Percentiles rank a stretch among this genome's conserved stretches.
phyloP scores from a whole-genome alignment of 1,284 basidiomycete species.

The Rhodotorula sp. region DNA sequence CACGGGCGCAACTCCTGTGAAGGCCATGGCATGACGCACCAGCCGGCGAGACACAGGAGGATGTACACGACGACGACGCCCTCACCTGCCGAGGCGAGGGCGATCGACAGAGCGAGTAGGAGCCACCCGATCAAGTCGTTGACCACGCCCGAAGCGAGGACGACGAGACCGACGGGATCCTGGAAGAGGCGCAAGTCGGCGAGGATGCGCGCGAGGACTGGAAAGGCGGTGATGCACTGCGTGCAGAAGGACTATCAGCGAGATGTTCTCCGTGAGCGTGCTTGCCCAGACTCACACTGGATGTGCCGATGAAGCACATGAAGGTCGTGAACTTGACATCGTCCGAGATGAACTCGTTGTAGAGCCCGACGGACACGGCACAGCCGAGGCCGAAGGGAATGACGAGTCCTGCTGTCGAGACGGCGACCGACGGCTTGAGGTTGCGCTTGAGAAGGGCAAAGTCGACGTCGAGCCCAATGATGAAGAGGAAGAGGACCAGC shows the following conservation, averaged over 20 bases:
- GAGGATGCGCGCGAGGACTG: constrained; percentile 85
- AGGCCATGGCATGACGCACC: constrained; percentile 44
- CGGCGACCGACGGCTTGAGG: constrained; percentile 49
- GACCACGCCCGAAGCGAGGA: constrained; percentile 88
- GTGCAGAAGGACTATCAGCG: no score
- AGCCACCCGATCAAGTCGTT: constrained; percentile 64
- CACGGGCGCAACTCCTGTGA: no score
- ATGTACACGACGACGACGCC: constrained; percentile 72
- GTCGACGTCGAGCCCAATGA: constrained; percentile 58
- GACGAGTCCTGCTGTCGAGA: constrained; percentile 66
- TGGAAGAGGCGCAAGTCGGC: constrained; percentile 72
- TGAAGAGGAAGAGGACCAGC: constrained; percentile 61
- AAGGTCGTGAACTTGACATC: constrained; percentile 73
- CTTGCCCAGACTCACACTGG: background rate
- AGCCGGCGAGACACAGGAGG: constrained; percentile 76
- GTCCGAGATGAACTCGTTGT: constrained; percentile 71
- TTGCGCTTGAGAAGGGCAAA: constrained; percentile 61
- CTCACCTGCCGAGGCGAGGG: constrained; percentile 79
- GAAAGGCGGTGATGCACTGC: constrained; percentile 51
- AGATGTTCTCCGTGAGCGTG: no score
- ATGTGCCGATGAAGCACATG: constrained; percentile 82
- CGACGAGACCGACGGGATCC: constrained; percentile 89
- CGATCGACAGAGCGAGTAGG: constrained; percentile 75
- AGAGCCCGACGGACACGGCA: constrained; percentile 75
- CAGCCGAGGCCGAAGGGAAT: constrained; percentile 84